These are phyloP conservation scores for Peniophora sp. DNA, from an alignment of 1,284 basidiomycete genomes.

Conservation along the genomic window DNA sequence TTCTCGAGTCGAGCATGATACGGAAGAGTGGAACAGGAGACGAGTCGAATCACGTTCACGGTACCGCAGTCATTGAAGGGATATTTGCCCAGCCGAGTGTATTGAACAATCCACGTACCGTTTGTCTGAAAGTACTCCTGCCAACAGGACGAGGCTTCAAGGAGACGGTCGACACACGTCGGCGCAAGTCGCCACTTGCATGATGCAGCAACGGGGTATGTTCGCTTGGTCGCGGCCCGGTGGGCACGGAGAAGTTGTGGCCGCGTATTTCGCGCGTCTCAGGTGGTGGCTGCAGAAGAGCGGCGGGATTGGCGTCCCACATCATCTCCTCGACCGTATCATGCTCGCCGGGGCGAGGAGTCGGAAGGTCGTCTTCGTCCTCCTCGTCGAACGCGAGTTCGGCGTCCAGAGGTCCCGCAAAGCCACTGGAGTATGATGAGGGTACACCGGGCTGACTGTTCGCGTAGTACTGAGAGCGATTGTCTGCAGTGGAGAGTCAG, in stretches of 20 bases:
- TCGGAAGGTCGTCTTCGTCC: conserved; percentile 22
- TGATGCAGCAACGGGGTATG: conserved; percentile 35
- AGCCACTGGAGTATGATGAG: conserved; percentile 35
- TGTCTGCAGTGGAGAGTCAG: conserved; percentile 34
- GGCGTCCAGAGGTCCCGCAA: conserved; percentile 27
- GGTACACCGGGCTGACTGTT: conserved; percentile 47
- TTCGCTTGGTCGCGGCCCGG: conserved; percentile 13
- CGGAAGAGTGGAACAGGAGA: no score
- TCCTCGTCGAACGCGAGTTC: conserved; percentile 19
- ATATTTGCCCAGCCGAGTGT: no score
- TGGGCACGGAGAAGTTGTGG: background rate
- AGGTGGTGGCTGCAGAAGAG: conserved; percentile 6
- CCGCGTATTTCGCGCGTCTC: background rate
- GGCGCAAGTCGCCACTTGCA: background rate
- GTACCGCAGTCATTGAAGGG: no score
- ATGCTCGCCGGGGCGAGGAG: conserved; percentile 9
- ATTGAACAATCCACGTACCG: conserved; percentile 43
- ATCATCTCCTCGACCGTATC: background rate
- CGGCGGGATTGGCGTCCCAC: conserved; percentile 3
- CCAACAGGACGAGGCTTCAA: conserved; percentile 24
- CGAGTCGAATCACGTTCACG: no score
- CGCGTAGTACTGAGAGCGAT: conserved; percentile 52
- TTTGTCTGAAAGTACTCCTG: conserved; percentile 77
- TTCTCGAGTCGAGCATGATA: no score
- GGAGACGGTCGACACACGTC: conserved; percentile 4